Conservation (phyloP, 1,284 basidiomycete genomes). For the Malassezia furfur region DNA sequence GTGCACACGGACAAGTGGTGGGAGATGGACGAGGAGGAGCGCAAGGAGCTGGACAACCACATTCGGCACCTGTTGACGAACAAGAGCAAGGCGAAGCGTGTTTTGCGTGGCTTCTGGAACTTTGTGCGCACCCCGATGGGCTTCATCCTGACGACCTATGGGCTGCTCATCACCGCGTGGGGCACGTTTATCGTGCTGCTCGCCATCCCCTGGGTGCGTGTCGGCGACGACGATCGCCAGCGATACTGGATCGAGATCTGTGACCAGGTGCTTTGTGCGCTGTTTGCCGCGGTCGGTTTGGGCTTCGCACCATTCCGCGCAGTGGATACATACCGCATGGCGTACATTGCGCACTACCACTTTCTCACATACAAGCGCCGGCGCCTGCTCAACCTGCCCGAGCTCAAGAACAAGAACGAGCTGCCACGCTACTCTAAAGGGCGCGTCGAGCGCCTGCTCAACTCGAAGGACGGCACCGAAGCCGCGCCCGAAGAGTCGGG, state of each 20-base stretch:
- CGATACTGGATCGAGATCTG: conserved; percentile 46
- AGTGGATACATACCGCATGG: conserved; percentile 45
- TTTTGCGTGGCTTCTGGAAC: conserved; percentile 29
- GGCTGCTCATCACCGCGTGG: conserved; percentile 37
- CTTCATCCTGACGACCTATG: conserved; percentile 42
- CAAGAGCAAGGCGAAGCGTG: conserved; percentile 53
- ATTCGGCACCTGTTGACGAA: conserved; percentile 66
- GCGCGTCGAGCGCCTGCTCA: conserved; percentile 1
- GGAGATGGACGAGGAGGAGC: conserved; percentile 41
- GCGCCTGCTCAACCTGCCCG: conserved; percentile 25
- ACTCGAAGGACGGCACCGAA: not conserved
- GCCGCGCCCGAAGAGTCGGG: not conserved
- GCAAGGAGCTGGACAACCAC: conserved; percentile 59
- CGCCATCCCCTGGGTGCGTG: conserved; percentile 34
- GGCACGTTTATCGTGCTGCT: conserved; percentile 42
- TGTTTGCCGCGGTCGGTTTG: conserved; percentile 39
- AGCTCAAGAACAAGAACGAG: conserved; percentile 39
- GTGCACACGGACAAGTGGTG: conserved; percentile 36
- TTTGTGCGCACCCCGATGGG: conserved; percentile 42
- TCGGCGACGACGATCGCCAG: conserved; percentile 19
- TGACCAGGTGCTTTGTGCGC: conserved; percentile 43
- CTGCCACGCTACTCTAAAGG: conserved; percentile 22
- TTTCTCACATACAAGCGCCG: conserved; percentile 36
- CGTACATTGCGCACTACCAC: conserved; percentile 43
- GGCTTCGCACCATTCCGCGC: conserved; percentile 44